Evolutionary conservation across 2,329 filamentous ascomycete genomes (phyloP).

Genomic region (Colletotrichum tanaceti): DNA sequence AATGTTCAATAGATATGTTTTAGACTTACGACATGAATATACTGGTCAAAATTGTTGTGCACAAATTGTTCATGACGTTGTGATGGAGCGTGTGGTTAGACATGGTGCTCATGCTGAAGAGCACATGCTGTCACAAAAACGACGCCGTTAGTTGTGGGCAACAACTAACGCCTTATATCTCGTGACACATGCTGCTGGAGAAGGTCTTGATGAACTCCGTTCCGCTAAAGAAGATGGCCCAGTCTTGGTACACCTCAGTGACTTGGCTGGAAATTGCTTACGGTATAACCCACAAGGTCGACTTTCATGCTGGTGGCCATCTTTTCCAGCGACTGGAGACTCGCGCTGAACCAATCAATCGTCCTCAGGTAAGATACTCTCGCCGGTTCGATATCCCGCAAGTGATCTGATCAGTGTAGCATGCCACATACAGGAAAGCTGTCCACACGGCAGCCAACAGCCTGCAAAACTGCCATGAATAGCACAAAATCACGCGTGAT

Average conservation of each 20-base stretch:
- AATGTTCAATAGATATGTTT: too few species aligned
- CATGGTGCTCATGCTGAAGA: neutral
- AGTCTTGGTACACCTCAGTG: neutral
- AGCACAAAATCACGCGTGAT: too few species aligned
- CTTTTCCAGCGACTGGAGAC: neutral
- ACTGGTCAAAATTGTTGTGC: neutral
- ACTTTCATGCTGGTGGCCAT: neutral
- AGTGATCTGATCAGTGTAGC: too few species aligned
- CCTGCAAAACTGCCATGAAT: too few species aligned
- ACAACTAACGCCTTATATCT: too few species aligned
- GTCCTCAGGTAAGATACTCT: too few species aligned
- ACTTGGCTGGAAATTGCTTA: slow-evolving; percentile 5
- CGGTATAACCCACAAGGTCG: neutral
- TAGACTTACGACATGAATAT: neutral
- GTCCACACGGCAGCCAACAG: too few species aligned
- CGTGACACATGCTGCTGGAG: too few species aligned
- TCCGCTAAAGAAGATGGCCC: neutral
- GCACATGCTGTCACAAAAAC: neutral
- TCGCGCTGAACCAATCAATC: slow-evolving; percentile 1
- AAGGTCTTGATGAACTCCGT: slow-evolving; percentile 8
- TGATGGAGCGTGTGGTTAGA: neutral
- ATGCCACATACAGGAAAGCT: too few species aligned
- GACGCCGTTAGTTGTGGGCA: too few species aligned
- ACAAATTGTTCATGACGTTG: neutral
- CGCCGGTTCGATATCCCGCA: too few species aligned